These are phyloP conservation scores for Colletotrichum godetiae DNA, from an alignment of 2,329 filamentous ascomycete genomes.

Conservation along the genomic window DNA sequence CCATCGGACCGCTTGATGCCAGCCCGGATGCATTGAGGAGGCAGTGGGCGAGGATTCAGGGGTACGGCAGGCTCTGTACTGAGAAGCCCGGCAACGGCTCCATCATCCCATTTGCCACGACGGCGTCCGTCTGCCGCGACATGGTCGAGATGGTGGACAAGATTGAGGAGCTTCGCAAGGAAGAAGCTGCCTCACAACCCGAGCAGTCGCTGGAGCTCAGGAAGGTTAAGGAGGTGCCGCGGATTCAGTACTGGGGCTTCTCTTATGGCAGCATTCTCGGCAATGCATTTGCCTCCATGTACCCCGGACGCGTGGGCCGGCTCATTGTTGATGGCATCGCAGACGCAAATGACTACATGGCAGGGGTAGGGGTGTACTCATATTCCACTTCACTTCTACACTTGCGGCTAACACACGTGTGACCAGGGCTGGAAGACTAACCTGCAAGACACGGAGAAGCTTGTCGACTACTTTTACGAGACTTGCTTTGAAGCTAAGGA, in stretches of 20 bases:
- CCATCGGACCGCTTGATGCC: slow-evolving; percentile 43
- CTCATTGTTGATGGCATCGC: slow-evolving; percentile 54
- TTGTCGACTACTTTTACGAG: slow-evolving; percentile 47
- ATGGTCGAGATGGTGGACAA: slow-evolving; percentile 58
- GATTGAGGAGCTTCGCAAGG: slow-evolving; percentile 47
- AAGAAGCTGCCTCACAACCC: background rate
- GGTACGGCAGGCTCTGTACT: slow-evolving; percentile 44
- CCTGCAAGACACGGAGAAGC: slow-evolving; percentile 50
- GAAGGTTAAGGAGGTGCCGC: slow-evolving; percentile 24
- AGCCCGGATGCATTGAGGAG: slow-evolving; percentile 18
- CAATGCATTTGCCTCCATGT: slow-evolving; percentile 50
- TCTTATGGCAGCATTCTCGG: slow-evolving; percentile 56
- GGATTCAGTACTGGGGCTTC: slow-evolving; percentile 61
- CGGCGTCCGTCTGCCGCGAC: slow-evolving; percentile 53
- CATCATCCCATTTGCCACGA: slow-evolving; percentile 48
- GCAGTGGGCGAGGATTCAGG: slow-evolving; percentile 34
- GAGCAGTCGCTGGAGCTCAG: slow-evolving; percentile 2
- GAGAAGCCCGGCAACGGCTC: slow-evolving; percentile 37
- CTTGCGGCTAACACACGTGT: background rate
- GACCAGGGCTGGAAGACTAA: slow-evolving; percentile 48
- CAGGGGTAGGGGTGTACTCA: slow-evolving; percentile 40
- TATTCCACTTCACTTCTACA: no score
- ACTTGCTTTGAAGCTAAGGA: slow-evolving; percentile 47
- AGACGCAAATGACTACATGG: slow-evolving; percentile 50
- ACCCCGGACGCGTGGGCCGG: slow-evolving; percentile 50